phyloP scores from a whole-genome alignment of 352 stramenopile species.

The Pseudoperonospora humuli region DNA sequence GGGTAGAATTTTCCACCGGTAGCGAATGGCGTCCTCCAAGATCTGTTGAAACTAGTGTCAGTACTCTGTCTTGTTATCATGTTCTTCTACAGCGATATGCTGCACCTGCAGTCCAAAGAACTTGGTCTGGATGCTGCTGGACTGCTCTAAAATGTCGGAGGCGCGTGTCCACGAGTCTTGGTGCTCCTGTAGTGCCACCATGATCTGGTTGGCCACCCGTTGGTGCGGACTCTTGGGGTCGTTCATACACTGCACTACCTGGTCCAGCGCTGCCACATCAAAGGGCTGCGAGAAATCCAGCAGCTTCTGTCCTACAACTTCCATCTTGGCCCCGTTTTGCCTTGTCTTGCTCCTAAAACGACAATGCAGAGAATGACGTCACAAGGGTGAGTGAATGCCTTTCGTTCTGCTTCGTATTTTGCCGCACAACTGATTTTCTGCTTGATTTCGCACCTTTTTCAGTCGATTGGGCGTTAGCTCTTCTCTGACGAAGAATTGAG shows the following conservation, averaged over 20 bases:
- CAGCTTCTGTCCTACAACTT: conserved; percentile 87
- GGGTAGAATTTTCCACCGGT: conserved; percentile 95
- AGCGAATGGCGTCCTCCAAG: conserved; percentile 96
- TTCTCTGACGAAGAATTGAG: conserved; percentile 2
- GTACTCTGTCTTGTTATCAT: not conserved
- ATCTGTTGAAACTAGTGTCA: conserved; percentile 50
- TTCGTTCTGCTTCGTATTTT: too few relatives aligned
- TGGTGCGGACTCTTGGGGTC: conserved; percentile 91
- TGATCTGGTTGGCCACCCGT: conserved; percentile 88
- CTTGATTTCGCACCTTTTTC: conserved; percentile 19
- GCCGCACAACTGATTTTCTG: too few relatives aligned
- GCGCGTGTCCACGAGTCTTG: conserved; percentile 89
- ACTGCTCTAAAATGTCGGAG: conserved; percentile 95
- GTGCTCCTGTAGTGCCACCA: conserved; percentile 91
- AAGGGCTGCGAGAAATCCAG: conserved; percentile 93
- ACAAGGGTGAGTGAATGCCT: too few relatives aligned
- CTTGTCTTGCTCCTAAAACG: conserved; percentile 7
- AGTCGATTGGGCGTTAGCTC: conserved; percentile 7
- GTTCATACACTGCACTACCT: conserved; percentile 95
- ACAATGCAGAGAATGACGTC: too few relatives aligned
- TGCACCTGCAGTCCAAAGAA: conserved; percentile 88
- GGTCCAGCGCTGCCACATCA: conserved; percentile 93
- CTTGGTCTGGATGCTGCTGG: conserved; percentile 80
- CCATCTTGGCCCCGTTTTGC: conserved; percentile 38
- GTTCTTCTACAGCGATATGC: not conserved